Conservation (phyloP, 257 asterid genomes). For the Solanum sitiens region DNA sequence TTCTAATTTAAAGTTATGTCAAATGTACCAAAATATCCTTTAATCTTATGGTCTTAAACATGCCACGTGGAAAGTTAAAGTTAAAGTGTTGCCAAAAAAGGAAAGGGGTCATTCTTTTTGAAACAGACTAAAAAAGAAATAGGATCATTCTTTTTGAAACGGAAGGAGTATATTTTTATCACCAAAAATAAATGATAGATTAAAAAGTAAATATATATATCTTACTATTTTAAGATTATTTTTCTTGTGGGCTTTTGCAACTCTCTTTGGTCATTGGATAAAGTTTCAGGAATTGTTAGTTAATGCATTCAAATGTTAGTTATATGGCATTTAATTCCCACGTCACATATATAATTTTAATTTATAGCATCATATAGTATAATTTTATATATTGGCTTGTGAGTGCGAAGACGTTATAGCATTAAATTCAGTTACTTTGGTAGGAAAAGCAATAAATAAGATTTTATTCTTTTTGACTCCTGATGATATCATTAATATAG, state of each 20-base stretch:
- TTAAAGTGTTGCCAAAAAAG: too few species aligned
- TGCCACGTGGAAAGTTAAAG: too few species aligned
- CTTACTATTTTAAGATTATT: not conserved
- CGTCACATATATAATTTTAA: not conserved
- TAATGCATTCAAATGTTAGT: not conserved
- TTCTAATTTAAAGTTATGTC: too few species aligned
- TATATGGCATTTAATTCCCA: not conserved
- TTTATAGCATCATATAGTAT: not conserved
- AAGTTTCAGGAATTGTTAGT: not conserved
- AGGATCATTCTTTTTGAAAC: too few species aligned
- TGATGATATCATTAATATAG: not conserved
- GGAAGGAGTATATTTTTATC: not conserved
- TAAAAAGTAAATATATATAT: not conserved
- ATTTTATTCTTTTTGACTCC: not conserved
- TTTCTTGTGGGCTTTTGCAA: not conserved
- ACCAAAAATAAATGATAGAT: not conserved
- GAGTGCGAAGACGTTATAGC: not conserved
- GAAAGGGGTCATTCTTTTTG: too few species aligned
- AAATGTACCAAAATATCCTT: too few species aligned
- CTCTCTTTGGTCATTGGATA: not conserved
- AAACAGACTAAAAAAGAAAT: too few species aligned
- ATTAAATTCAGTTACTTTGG: not conserved
- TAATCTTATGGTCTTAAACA: too few species aligned
- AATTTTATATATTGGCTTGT: not conserved
- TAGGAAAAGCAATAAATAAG: not conserved